Evolutionary conservation across 1,284 basidiomycete species (phyloP).

Genomic region (Rhodotorula mucilaginosa): DNA sequence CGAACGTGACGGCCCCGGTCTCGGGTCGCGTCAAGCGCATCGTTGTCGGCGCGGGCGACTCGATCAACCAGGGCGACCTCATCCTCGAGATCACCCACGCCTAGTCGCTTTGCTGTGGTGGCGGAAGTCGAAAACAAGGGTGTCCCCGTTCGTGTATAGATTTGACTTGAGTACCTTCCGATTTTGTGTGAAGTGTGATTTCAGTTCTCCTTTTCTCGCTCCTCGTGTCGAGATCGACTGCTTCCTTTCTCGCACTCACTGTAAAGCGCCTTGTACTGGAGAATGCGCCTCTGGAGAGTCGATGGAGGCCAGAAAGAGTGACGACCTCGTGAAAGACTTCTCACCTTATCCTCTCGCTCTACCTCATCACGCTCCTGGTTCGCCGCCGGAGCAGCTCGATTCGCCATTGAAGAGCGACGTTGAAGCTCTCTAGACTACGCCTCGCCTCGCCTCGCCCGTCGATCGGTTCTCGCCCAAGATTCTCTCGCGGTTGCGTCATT

Average conservation of each 20-base stretch:
- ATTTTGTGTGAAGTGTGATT: neutral
- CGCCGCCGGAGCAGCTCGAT: neutral
- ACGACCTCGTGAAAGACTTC: too few species aligned
- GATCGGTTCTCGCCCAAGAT: neutral
- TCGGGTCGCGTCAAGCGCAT: constrained; percentile 93
- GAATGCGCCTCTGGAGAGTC: neutral
- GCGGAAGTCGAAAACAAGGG: neutral
- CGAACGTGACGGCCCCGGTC: constrained; percentile 88
- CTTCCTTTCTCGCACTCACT: neutral
- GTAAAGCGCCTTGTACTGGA: neutral
- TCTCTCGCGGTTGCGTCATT: neutral
- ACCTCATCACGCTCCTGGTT: neutral
- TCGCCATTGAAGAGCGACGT: too few species aligned
- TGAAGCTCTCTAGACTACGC: too few species aligned
- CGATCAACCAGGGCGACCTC: constrained; percentile 59
- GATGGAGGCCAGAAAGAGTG: too few species aligned
- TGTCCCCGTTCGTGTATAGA: neutral
- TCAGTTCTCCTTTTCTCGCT: too few species aligned
- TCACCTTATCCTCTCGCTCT: neutral
- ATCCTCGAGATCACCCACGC: constrained; percentile 74
- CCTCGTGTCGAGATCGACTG: neutral
- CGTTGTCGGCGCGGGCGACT: constrained; percentile 70
- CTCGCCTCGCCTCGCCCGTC: too few species aligned
- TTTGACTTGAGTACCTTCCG: neutral
- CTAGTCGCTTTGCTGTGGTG: neutral